A percentile compares a stretch with the other conserved stretches of the same genome.
Conservation (phyloP, 73 alveolate species). For the Paramecium octaurelia region DNA sequence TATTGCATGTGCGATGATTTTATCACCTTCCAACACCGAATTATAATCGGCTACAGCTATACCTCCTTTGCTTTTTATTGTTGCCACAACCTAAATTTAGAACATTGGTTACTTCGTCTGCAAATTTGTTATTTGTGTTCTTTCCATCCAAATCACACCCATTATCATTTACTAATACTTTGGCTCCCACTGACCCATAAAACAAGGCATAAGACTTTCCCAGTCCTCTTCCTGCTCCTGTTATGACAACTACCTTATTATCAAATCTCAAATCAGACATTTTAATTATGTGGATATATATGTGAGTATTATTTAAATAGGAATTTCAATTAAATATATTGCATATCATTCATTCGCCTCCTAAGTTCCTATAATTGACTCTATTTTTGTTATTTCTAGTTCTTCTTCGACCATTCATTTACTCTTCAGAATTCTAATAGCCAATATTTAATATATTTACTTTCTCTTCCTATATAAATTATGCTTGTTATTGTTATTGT, state of each 20-base stretch:
- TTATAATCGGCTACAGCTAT: constrained; percentile 85
- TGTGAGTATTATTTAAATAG: not conserved
- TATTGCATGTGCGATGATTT: constrained; percentile 91
- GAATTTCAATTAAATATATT: not conserved
- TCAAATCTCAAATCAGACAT: constrained; percentile 51
- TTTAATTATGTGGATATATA: not conserved
- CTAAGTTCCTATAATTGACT: constrained; percentile 31
- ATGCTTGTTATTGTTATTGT: not conserved
- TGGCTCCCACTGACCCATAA: constrained; percentile 85
- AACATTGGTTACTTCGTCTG: not conserved
- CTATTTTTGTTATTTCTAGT: not conserved
- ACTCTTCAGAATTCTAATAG: not conserved
- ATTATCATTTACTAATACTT: constrained; percentile 87
- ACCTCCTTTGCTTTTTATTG: constrained; percentile 88
- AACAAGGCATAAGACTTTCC: constrained; percentile 83
- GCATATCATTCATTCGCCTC: not conserved
- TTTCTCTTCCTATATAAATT: not conserved
- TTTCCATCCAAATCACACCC: constrained; percentile 76
- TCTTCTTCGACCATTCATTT: not conserved
- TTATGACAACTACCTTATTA: constrained; percentile 74
- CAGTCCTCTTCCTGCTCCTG: constrained; percentile 92
- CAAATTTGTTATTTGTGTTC: not conserved
- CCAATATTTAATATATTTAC: not conserved
- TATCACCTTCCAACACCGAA: constrained; percentile 93
- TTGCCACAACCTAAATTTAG: constrained; percentile 76